Evolutionary conservation across 352 stramenopile genomes (phyloP), one percentile per base, ranked within the genome.

Genomic region (Pythium biforme): DNA sequence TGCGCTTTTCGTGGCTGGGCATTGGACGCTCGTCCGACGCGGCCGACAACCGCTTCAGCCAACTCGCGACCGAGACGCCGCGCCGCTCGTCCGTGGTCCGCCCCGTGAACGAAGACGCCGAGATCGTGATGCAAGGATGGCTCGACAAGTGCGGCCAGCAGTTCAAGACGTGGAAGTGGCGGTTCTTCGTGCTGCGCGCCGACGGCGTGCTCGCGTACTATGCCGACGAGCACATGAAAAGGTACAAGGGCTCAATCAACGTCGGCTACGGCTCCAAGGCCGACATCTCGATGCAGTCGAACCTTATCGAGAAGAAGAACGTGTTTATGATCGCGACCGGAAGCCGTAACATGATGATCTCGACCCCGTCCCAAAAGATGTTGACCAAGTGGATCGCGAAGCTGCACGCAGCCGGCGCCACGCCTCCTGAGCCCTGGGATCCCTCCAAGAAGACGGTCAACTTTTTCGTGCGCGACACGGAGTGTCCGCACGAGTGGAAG

Each of bases 81-180:
- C 60, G 40, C 8, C 37, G 39, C 25, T 47, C 48, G 48, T 57
- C 39, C 19, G 7, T 59, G 14, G 39, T 33, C 8, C 58, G 12
- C 55, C 76, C 10, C 66, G 43, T 84, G 58, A 76, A 87, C 52
- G 57, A 82, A 27, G 79, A 83, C 52, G 81, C 86, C 69, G 84
- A 76, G 20, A 70, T 95, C 29, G 74, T 94, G 8, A 92, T 92
- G 72, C 79, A 93, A 46, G 87, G 87, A 17, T 95, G 87, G 87
- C 81, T 95, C 37, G 81, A 95, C 51, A 95, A 95, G 63, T 94
- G 87, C 58, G 84, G 87, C 1, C 83, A 93, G 68, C 83, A 90
- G 57, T 92, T 95, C 68, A 94, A 95, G 78, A 94, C 87, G 50
- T 94, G 87, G 87, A 93, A 95, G 63, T 92, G 79, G 84, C 83